These are phyloP conservation scores for Micromonas commoda DNA, from an alignment of 139 green algal genomes.

Conservation along the genomic window DNA sequence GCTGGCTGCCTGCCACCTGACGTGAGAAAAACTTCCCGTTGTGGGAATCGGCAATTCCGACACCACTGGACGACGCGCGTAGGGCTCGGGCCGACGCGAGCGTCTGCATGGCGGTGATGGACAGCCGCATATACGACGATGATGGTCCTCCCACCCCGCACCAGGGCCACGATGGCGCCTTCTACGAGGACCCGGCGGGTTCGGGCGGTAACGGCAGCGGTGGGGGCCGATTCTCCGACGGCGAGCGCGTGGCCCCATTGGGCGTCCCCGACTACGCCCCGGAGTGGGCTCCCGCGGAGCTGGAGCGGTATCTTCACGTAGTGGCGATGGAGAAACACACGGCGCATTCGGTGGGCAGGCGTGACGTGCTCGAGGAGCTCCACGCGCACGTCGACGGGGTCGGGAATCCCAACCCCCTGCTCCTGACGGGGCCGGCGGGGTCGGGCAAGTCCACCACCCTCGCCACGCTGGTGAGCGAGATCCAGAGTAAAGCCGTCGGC, in stretches of 20 bases:
- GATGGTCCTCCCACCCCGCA: too few species aligned
- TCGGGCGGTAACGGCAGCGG: too few species aligned
- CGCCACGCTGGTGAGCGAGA: background rate
- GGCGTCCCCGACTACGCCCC: background rate
- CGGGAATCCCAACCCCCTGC: background rate
- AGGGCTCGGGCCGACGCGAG: too few species aligned
- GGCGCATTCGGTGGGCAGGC: background rate
- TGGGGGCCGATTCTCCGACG: too few species aligned
- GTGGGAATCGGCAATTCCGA: too few species aligned
- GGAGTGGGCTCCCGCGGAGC: background rate
- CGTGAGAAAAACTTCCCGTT: too few species aligned
- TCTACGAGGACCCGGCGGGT: too few species aligned
- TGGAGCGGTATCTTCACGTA: background rate
- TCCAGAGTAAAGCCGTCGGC: background rate
- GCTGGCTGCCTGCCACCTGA: too few species aligned
- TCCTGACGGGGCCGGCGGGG: background rate
- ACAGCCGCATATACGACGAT: too few species aligned
- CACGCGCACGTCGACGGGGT: background rate
- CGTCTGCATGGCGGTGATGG: too few species aligned
- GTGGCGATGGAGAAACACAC: background rate
- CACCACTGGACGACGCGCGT: too few species aligned
- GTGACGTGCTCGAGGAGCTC: background rate
- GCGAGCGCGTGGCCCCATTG: background rate
- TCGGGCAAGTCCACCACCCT: slow-evolving; percentile 2
- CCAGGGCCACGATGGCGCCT: too few species aligned